Evolutionary conservation across 176 grass and related monocot species (phyloP), one percentile per base, ranked within the genome.

Genomic region (Calamus simplicifolius): DNA sequence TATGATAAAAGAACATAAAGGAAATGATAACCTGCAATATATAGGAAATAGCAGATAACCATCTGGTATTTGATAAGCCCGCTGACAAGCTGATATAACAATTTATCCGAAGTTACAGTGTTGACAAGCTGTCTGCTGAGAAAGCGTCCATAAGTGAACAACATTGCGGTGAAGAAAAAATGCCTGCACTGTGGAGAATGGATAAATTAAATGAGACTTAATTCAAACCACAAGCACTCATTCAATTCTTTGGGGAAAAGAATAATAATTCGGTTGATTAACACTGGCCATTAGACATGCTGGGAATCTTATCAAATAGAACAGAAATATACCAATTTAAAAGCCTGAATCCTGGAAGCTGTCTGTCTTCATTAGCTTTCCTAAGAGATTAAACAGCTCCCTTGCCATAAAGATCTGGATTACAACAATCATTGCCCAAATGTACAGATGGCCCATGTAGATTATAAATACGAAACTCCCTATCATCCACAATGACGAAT

Each of bases 91-190:
- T 60, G 25, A 60, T 29, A 60, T 30, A 60, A 29, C 25, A 60
- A 60, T 16, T 38, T 60, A 29, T 60, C 16, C 2, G 57, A 31
- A 29, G 57, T 60, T 30, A 60, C 27, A 35, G 27, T 60, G 16
- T 60, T 60, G 49, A 56, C 23, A 56, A 56, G 54, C 66, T 93
- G 81, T 52, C 70, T 81, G 58, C 94, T 98, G 73, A 98, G 84
- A 83, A 98, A 98, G 16, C 94, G 94, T 5, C 94, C 94, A 68
- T 98, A 98, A 55, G 88, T 98, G 75, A 83, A 98, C 69, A 98
- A 57, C 88, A 98, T 85, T 17, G 88, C 88, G 15, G 93, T 98
- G 81, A 98, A 98, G 78, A 98, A 98, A 59, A 98, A 98, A 59
- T 98, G 88, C 89, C 89, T 94, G 78, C 7, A 62, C 35, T 43